A percentile compares a stretch with the other conserved stretches of the same genome.
These are phyloP conservation scores for Paraglomus occultum DNA, from an alignment of 192 early-diverging fungal species.

Conservation along the genomic window DNA sequence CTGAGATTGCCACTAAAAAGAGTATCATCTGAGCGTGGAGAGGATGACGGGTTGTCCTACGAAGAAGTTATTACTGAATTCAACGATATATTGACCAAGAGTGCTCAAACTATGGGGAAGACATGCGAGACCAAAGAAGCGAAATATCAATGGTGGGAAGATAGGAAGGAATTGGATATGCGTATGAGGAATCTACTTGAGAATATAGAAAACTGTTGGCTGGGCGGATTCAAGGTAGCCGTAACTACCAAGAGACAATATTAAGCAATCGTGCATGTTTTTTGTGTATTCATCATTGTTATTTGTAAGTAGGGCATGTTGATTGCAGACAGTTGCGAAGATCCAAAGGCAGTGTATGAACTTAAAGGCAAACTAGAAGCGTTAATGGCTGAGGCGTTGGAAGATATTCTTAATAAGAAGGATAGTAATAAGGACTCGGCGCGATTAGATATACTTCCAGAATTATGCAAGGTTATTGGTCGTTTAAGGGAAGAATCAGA, in stretches of 20 bases:
- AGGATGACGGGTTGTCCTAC: slow-evolving; percentile 45
- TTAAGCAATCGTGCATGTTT: neutral
- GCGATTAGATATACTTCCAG: slow-evolving; percentile 53
- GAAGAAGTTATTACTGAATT: slow-evolving; percentile 58
- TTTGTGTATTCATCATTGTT: slow-evolving; percentile 8
- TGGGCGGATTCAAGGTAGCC: slow-evolving; percentile 79
- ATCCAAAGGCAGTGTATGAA: slow-evolving; percentile 27
- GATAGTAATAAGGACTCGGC: neutral
- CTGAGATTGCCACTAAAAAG: slow-evolving; percentile 74
- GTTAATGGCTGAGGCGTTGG: slow-evolving; percentile 46
- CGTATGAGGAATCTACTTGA: slow-evolving; percentile 61
- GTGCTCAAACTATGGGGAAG: slow-evolving; percentile 65
- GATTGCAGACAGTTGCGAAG: slow-evolving; percentile 35
- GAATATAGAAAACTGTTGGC: slow-evolving; percentile 76
- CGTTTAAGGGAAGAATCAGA: slow-evolving; percentile 53
- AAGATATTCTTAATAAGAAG: slow-evolving; percentile 21
- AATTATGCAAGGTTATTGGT: slow-evolving; percentile 55
- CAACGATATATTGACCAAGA: slow-evolving; percentile 63
- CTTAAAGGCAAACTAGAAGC: slow-evolving; percentile 53
- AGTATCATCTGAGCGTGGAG: slow-evolving; percentile 38
- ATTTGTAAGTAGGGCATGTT: slow-evolving; percentile 35
- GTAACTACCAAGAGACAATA: neutral
- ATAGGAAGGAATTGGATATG: slow-evolving; percentile 66
- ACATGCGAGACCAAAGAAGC: slow-evolving; percentile 54
- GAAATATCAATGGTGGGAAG: slow-evolving; percentile 82